phyloP scores from a whole-genome alignment of 2,329 filamentous ascomycete species.

The Sordariomycetes sp. region DNA sequence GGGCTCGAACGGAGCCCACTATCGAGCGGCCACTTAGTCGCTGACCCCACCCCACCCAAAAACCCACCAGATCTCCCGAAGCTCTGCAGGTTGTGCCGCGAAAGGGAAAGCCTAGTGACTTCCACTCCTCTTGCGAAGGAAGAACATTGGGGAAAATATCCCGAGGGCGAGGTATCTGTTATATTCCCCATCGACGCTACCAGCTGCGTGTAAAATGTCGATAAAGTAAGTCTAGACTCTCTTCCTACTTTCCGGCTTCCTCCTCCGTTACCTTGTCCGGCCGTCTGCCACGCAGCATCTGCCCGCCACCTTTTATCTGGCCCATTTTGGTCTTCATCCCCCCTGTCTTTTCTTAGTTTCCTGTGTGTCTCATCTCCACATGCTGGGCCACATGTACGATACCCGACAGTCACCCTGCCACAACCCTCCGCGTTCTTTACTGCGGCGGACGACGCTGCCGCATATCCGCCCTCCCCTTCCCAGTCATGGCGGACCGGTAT shows the following conservation, averaged over 20 bases:
- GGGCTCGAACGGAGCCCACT: background rate
- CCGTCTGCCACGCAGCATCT: slow-evolving; percentile 2
- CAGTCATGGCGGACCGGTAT: slow-evolving; percentile 26
- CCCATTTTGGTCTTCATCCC: background rate
- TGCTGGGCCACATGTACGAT: slow-evolving; percentile 2
- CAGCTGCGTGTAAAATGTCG: slow-evolving; percentile 26
- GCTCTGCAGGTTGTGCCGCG: slow-evolving; percentile 5
- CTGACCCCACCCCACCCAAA: slow-evolving; percentile 4
- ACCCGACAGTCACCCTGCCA: background rate
- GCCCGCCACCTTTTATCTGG: slow-evolving; percentile 3
- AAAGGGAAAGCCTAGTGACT: slow-evolving; percentile 4
- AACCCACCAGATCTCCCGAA: slow-evolving; percentile 3
- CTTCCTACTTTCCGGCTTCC: slow-evolving; percentile 6
- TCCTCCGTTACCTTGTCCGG: slow-evolving; percentile 8
- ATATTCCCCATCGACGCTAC: slow-evolving; percentile 1
- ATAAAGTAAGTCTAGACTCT: slow-evolving; percentile 33
- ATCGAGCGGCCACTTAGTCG: background rate
- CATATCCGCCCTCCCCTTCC: background rate
- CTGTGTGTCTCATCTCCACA: slow-evolving; percentile 3
- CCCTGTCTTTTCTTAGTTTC: slow-evolving; percentile 5
- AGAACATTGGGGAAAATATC: slow-evolving; percentile 1
- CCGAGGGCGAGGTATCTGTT: slow-evolving; percentile 1
- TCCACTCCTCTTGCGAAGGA: background rate
- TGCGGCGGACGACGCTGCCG: background rate
- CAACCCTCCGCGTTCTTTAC: background rate